phyloP scores from a whole-genome alignment of 331 rosid species.

The Prunus yedoensis region DNA sequence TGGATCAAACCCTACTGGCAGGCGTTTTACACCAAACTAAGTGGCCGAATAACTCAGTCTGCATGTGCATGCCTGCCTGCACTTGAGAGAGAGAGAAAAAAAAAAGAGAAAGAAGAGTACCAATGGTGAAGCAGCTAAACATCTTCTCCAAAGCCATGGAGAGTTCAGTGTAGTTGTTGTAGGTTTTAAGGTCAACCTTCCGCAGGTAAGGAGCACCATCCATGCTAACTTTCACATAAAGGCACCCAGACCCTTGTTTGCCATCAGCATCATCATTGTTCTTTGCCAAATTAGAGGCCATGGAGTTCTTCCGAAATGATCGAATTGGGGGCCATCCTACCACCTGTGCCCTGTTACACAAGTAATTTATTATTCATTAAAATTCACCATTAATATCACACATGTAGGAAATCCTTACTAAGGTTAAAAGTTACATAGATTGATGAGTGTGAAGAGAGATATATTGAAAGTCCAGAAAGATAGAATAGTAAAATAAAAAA shows the following conservation, averaged over 20 bases:
- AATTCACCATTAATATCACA: slow-evolving; percentile 7
- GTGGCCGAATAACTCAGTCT: background rate
- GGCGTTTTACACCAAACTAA: slow-evolving; percentile 5
- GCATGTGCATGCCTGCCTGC: slow-evolving; percentile 9
- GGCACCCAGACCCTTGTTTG: slow-evolving; percentile 59
- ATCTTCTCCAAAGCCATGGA: slow-evolving; percentile 93
- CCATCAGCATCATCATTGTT: slow-evolving; percentile 61
- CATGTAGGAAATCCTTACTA: background rate
- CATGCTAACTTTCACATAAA: slow-evolving; percentile 96
- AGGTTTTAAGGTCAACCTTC: slow-evolving; percentile 80
- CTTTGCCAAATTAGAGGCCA: slow-evolving; percentile 70
- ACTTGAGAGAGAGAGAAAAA: slow-evolving; percentile 4
- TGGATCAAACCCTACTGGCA: background rate
- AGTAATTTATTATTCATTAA: slow-evolving; percentile 13
- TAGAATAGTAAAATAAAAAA: background rate
- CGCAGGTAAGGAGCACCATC: slow-evolving; percentile 98
- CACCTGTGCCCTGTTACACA: slow-evolving; percentile 78
- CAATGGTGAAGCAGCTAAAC: slow-evolving; percentile 92
- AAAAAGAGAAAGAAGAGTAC: slow-evolving; percentile 31
- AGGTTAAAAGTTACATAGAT: background rate
- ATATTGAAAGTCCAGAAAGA: background rate
- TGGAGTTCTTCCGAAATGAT: slow-evolving; percentile 77
- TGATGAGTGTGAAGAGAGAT: background rate
- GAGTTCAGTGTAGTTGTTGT: slow-evolving; percentile 68
- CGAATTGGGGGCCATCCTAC: slow-evolving; percentile 99